Conservation (phyloP, 2,329 filamentous ascomycete species). For the Beauveria bassiana region DNA sequence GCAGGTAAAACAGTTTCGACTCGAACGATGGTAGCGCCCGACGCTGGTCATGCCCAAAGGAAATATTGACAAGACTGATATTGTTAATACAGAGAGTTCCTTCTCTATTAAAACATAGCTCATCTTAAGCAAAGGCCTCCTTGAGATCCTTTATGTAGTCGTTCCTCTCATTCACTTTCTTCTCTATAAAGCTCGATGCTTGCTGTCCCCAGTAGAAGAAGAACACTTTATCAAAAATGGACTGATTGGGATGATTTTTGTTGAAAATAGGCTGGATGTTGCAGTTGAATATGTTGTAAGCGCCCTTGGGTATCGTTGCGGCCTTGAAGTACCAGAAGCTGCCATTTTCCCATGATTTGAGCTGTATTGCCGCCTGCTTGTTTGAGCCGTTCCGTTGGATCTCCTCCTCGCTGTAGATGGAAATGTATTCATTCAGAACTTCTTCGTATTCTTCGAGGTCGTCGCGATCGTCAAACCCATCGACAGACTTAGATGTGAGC, state of each 20-base stretch:
- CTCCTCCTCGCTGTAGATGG: neutral
- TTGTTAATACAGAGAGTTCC: neutral
- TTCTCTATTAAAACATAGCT: neutral
- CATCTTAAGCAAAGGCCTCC: neutral
- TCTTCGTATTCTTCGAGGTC: neutral
- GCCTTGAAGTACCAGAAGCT: neutral
- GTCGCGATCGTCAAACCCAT: neutral
- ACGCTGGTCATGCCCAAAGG: too few species aligned
- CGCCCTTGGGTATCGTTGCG: neutral
- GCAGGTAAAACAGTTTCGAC: too few species aligned
- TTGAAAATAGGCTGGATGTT: neutral
- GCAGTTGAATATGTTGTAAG: neutral
- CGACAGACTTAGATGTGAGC: neutral
- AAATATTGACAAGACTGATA: too few species aligned
- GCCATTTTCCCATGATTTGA: neutral
- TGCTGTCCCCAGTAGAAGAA: neutral
- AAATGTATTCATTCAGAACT: neutral
- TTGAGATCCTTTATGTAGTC: neutral
- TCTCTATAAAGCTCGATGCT: too few species aligned
- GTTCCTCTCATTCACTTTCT: too few species aligned
- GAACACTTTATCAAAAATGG: neutral
- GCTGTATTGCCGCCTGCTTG: neutral
- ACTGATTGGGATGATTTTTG: neutral
- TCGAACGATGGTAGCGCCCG: too few species aligned
- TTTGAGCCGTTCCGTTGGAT: neutral